Evolutionary conservation across 129 eudicot genomes (phyloP).

Genomic region (Sambucus nigra): DNA sequence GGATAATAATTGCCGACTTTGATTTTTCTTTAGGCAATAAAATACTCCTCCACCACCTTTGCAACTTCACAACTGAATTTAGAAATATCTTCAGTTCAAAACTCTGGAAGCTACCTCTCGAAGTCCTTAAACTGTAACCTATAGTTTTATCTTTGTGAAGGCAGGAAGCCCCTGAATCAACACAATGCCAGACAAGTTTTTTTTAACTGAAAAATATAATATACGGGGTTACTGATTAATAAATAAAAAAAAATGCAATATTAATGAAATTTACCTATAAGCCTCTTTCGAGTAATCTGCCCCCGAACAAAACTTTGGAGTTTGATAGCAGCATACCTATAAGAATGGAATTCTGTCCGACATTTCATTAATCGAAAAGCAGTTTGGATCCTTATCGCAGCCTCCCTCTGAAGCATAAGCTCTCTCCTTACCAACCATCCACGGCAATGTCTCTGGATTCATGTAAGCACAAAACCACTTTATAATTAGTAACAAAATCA

Average conservation of each 20-base stretch:
- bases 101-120: conserved; percentile 5
- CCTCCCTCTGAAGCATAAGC: conserved; percentile 36
- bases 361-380: conserved; percentile 29
- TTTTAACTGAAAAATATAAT: neutral
- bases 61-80: conserved; percentile 32
- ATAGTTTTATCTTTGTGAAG: conserved; percentile 8
- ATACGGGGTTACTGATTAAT: neutral
- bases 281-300: conserved; percentile 34
- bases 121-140: conserved; percentile 3
- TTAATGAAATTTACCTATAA: conserved; percentile 30
- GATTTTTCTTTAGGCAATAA: conserved; percentile 24
- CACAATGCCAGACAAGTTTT: neutral
- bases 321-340: conserved; percentile 37
- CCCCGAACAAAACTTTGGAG: conserved; percentile 55
- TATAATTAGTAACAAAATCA: no score
- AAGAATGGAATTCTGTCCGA: conserved; percentile 23
- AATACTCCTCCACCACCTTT: conserved; percentile 59
- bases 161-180: conserved; percentile 29
- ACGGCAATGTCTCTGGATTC: conserved; percentile 51
- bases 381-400: conserved; percentile 47
- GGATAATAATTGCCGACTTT: conserved; percentile 47
- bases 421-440: conserved; percentile 56
- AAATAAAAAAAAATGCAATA: neutral
- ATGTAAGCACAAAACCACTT: conserved; percentile 4
- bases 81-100: conserved; percentile 23